Base-by-base conservation (phyloP, 768 basidiomycete genomes). In the Trametes elegans region DNA sequence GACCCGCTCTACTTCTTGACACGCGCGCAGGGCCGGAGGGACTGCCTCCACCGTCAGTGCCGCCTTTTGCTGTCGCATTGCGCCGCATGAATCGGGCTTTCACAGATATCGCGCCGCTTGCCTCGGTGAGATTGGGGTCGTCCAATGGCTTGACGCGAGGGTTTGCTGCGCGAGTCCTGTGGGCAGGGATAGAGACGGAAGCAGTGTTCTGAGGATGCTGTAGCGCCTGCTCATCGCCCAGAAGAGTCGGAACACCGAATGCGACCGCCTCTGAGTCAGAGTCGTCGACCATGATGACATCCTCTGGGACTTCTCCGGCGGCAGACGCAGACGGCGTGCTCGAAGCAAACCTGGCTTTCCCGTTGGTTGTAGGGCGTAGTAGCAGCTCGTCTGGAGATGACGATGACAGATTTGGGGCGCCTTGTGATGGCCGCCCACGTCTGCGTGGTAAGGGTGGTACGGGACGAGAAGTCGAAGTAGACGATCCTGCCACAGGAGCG, bases 131-230 rank as follows among this genome's bases (percentile, higher is more conserved):
- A 11, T 64, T 53, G 6, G 74, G 67, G 26, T 65, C 38, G 47
- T 85, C 80, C 4, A 76, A 68, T 55, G 81, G 66, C 60, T 81
- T 81, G 18, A 87, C 76, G 4, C 74, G 72, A 14, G 86, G 82
- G 23, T 84, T 81, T 16, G 74, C 73, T 13, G 68, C 71, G 39
- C 82, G 78, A 1, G 66, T 70, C 50, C 78, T 78, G 64, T 84
- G 84, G 6, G 59, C 58, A 21, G 73, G 73, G 5, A 70, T 40
- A 5, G 21, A 24, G 2, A 55, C 7, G 1, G 45, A 59, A 14
- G 19, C 55, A 21, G 7, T 23, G 28, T 49, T 53, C 28, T 8
- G 35, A n/a, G 2, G n/a, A 7, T 23, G 19, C 41, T 1, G 48
- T 36, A 3, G 23, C 28, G 14, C 19, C n/a, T n/a, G 47, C 18